Conservation (phyloP, 2,329 filamentous ascomycete species). For the Chaetomium globosum region DNA sequence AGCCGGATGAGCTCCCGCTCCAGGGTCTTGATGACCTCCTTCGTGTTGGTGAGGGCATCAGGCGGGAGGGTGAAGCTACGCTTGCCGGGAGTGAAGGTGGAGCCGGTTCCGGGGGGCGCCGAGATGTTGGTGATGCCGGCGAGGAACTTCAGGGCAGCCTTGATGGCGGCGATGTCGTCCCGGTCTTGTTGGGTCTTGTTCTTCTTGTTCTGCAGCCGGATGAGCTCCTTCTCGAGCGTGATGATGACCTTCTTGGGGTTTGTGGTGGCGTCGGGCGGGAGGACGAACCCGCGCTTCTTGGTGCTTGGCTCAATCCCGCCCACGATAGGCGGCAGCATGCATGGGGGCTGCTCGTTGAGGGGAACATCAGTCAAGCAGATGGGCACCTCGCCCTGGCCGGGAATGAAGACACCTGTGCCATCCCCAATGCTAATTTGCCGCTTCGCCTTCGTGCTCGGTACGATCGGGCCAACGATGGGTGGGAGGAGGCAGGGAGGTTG, state of each 20-base stretch:
- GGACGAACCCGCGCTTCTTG: constrained; percentile 27
- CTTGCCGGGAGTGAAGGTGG: constrained; percentile 36
- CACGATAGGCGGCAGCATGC: constrained; percentile 31
- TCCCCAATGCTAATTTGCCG: constrained; percentile 27
- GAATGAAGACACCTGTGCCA: constrained; percentile 16
- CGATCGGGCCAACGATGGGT: constrained; percentile 26
- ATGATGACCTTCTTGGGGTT: constrained; percentile 34
- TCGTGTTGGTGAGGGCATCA: constrained; percentile 29
- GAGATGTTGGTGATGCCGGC: constrained; percentile 33
- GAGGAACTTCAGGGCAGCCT: constrained; percentile 32
- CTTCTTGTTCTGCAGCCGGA: constrained; percentile 35
- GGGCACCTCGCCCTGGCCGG: constrained; percentile 26
- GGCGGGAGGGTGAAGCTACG: constrained; percentile 31
- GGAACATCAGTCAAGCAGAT: constrained; percentile 27
- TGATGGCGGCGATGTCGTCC: constrained; percentile 33
- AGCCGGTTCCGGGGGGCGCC: constrained; percentile 32
- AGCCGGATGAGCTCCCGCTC: constrained; percentile 31
- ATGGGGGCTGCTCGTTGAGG: constrained; percentile 31
- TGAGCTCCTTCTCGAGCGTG: constrained; percentile 30
- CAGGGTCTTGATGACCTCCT: constrained; percentile 32
- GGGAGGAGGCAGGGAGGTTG: constrained; percentile 33
- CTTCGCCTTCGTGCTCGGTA: constrained; percentile 14
- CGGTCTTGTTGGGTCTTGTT: constrained; percentile 34
- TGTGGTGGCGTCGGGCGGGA: constrained; percentile 32
- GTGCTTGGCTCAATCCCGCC: constrained; percentile 31